A percentile compares a stretch with the other conserved stretches of the same genome.
phyloP scores from a whole-genome alignment of 495 filamentous ascomycete species.

The Platismatia glauca region DNA sequence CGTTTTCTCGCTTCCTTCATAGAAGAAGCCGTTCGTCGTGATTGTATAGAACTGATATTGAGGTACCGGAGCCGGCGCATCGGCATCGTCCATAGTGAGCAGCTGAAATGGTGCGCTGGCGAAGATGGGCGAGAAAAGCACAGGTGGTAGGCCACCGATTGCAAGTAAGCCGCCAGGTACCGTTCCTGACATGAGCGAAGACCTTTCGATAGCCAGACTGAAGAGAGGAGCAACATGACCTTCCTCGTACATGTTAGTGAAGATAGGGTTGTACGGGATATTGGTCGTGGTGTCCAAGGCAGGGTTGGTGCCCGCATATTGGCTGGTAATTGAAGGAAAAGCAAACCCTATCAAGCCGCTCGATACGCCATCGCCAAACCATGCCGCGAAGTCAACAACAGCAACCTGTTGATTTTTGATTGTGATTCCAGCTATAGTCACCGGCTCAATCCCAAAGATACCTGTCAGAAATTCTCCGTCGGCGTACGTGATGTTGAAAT shows the following conservation, averaged over 20 bases:
- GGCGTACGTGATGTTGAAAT: slow-evolving; percentile 52
- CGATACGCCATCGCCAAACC: slow-evolving; percentile 40
- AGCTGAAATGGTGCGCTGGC: slow-evolving; percentile 33
- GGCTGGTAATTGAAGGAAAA: slow-evolving; percentile 47
- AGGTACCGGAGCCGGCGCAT: slow-evolving; percentile 3
- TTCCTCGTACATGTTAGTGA: slow-evolving; percentile 47
- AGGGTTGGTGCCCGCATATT: slow-evolving; percentile 28
- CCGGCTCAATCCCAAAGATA: slow-evolving; percentile 46
- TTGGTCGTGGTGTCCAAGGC: slow-evolving; percentile 26
- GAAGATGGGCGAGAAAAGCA: slow-evolving; percentile 30
- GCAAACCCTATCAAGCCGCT: slow-evolving; percentile 54
- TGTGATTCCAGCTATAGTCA: slow-evolving; percentile 47
- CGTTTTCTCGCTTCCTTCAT: slow-evolving; percentile 19
- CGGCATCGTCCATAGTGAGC: slow-evolving; percentile 17
- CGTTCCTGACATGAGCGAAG: slow-evolving; percentile 12
- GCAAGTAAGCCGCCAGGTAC: slow-evolving; percentile 34
- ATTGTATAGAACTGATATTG: slow-evolving; percentile 38
- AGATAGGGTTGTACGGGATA: slow-evolving; percentile 45
- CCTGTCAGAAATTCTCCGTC: slow-evolving; percentile 50
- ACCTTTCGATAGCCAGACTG: slow-evolving; percentile 31
- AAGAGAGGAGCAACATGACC: slow-evolving; percentile 48
- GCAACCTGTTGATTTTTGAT: slow-evolving; percentile 46
- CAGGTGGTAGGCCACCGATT: slow-evolving; percentile 45
- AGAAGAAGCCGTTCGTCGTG: slow-evolving; percentile 31
- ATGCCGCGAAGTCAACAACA: slow-evolving; percentile 39